phyloP scores from a whole-genome alignment of 192 early-diverging fungal species.

The Coemansia sp. region DNA sequence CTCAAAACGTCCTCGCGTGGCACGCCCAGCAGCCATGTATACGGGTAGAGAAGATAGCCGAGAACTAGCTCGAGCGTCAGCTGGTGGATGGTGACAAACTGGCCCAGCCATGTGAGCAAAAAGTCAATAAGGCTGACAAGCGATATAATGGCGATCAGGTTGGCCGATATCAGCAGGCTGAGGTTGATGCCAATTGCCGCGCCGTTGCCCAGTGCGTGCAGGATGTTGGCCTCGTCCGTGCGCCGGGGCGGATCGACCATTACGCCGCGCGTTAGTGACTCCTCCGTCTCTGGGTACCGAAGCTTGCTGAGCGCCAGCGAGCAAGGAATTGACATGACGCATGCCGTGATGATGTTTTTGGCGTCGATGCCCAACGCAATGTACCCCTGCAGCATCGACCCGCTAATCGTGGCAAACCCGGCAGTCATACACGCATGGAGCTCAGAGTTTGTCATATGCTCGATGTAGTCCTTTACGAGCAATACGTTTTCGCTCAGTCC shows the following conservation, averaged over 20 bases:
- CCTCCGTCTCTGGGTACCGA: conserved; percentile 79
- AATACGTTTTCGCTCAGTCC: conserved; percentile 81
- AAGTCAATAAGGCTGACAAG: conserved; percentile 68
- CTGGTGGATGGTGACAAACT: conserved; percentile 59
- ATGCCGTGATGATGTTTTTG: conserved; percentile 72
- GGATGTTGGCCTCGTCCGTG: conserved; percentile 66
- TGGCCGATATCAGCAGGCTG: conserved; percentile 68
- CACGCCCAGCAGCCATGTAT: conserved; percentile 70
- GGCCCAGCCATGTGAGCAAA: conserved; percentile 66
- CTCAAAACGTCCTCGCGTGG: conserved; percentile 51
- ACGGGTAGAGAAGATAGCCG: conserved; percentile 76
- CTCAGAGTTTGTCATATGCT: conserved; percentile 81
- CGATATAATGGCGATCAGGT: conserved; percentile 72
- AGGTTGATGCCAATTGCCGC: conserved; percentile 78
- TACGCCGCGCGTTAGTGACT: conserved; percentile 71
- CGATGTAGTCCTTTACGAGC: conserved; percentile 75
- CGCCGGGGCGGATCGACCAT: conserved; percentile 56
- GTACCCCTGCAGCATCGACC: conserved; percentile 75
- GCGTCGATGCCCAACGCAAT: conserved; percentile 64
- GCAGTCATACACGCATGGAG: conserved; percentile 84
- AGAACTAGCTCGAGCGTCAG: conserved; percentile 67
- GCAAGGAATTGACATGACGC: conserved; percentile 89
- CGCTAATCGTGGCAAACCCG: conserved; percentile 89
- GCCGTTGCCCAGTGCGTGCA: conserved; percentile 82
- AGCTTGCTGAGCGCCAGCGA: conserved; percentile 82